phyloP scores from a whole-genome alignment of 139 green algal genomes.

The Chlamydomonas asymmetrica region DNA sequence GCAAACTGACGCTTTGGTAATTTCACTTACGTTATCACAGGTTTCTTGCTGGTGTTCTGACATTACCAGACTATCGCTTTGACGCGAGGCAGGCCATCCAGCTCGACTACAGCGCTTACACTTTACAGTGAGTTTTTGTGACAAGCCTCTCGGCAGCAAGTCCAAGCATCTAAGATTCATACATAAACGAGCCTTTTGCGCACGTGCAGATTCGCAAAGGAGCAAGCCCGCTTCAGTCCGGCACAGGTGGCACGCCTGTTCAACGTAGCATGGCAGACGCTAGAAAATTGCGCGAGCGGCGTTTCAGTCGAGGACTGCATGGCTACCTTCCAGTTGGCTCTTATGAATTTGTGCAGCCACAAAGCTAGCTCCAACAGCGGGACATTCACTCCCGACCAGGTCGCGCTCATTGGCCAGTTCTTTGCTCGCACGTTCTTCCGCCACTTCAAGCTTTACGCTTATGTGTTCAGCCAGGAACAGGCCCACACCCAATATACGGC shows the following conservation, averaged over 20 bases:
- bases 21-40: no score
- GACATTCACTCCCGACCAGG: no score
- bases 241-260: slow-evolving; percentile 18
- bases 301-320: background rate
- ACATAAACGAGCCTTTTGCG: no score
- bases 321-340: background rate
- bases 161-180: no score
- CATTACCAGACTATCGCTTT: slow-evolving; percentile 26
- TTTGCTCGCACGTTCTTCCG: slow-evolving; percentile 35
- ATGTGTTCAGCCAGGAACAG: slow-evolving; percentile 28
- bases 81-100: slow-evolving; percentile 28
- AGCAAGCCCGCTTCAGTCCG: slow-evolving; percentile 24
- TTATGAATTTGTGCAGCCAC: slow-evolving; percentile 16
- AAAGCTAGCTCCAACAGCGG: no score
- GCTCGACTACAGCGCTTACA: slow-evolving; percentile 34
- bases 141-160: no score
- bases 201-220: slow-evolving; percentile 36
- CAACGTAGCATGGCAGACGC: no score
- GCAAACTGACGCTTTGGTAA: no score
- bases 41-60: slow-evolving; percentile 13
- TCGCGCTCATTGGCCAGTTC: slow-evolving; percentile 20
- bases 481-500: slow-evolving; percentile 32
- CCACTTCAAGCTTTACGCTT: slow-evolving; percentile 38
- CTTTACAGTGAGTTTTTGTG: slow-evolving; percentile 17
- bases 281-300: no score